Base-by-base conservation (phyloP, 164 flowering plant genomes). In the Kingdonia uniflora region DNA sequence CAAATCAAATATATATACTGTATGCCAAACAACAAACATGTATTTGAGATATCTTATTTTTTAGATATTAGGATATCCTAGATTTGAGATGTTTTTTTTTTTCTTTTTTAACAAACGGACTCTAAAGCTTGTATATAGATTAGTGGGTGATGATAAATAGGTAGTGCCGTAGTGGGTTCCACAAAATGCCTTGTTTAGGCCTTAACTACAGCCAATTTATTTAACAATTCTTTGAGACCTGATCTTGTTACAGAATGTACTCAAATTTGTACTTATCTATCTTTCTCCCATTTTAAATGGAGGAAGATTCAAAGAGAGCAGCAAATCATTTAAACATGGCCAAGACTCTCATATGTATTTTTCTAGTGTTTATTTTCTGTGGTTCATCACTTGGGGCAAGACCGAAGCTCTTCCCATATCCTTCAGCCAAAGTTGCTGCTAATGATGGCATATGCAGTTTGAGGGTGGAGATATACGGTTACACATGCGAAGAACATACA, bases 401-500 rank as follows among this genome's bases (percentile, higher is more conserved):
- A 55, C 50, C 71, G n/a, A 66, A 60, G 42, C 11, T 63, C 19
- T 47, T 52, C 35, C 19, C 8, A 8, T 3, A 29, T 3, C 8
- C 4, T 29, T 8, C 35, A 29, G 8, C 35, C 35, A 29, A n/a
- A n/a, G n/a, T 22, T 26, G 59, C 50, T 33, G 43, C 19, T 17
- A 66, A 71, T 49, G 71, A 71, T 52, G 84, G 95, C n/a, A 68
- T 74, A 38, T 85, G 89, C 56, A 58, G 51, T 25, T 26, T 67
- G 20, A 64, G 76, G 71, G 82, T 85, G 61, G 66, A 68, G 55
- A 52, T 69, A 38, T 59, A 63, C 45, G 82, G 80, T 55, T 85
- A 80, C 58, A 49, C 26, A 19, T 82, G 95, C 49, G 71, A 85
- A 76, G 87, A 82, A 57, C 85, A 80, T 49, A 65, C 49, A 33